Evolutionary conservation across 441 rosid species (phyloP), one percentile per base, ranked within the genome.

Genomic region (Pelargonium fulgidum): DNA sequence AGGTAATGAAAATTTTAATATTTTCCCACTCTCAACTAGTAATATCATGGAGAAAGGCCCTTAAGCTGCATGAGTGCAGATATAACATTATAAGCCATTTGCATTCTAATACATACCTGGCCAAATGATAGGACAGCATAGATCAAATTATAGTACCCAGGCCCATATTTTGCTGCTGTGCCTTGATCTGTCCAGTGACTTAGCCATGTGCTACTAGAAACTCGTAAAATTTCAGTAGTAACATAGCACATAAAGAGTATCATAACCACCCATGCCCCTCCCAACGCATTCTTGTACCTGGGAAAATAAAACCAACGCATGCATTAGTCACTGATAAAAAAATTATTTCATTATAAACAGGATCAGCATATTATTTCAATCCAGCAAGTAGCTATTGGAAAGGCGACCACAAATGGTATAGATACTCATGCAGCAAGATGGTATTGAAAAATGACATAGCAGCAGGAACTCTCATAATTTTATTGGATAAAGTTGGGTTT

Each of bases 181-280:
- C 88, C 85, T 83, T 84, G 92, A 85, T 88, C 90, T 42, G 99
- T 93, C 99, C 99, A 96, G 70, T 74, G 78, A 80, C 99, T 96
- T 85, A 93, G 81, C 99, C 99, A 96, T 12, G 92, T 93, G 81
- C 99, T 96, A 74, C 94, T 85, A 70, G 93, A 88, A 81, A 96
- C 85, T 75, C 99, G 84, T 66, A 96, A 82, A 71, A 77, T 78
- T 89, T 96, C 99, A 41, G 97, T 85, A 48, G 78, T 24, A 68
- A 89, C 52, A 65, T 88, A 93, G 86, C 98, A 96, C 64, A 75
- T 45, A 67, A 96, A 83, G 63, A 96, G 99, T 22, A 93, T 75
- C 78, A 78, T 74, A 68, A 96, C 98, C 71, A 91, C 97, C 99
- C 98, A 89, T 29, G 87, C 74, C 58, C 98, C 99, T 80, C 99